Base-by-base conservation (phyloP, 164 flowering plant genomes). In the Chimonanthus salicifolius region DNA sequence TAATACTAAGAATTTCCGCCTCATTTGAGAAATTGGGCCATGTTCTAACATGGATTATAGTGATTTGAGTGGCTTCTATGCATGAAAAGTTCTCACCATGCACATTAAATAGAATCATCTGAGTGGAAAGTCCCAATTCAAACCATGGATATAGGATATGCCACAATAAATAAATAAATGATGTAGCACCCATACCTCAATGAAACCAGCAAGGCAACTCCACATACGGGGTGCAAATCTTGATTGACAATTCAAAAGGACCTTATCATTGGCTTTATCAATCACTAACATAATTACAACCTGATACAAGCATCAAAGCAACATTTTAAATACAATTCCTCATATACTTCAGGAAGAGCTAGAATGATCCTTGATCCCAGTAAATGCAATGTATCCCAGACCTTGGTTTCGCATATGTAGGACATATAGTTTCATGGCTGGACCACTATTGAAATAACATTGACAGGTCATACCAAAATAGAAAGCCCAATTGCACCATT, bases 191-290 rank as follows among this genome's bases (percentile, higher is more conserved):
- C 16, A 3, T 77, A 92, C 99, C 97, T 95, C 99, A 58, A 90
- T 83, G 78, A 95, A 95, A 73, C 99, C 98, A 84, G 99, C 92
- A 70, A 95, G 89, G 82, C 96, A 91, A 77, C 96, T 95, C 99
- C 99, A 95, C 97, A 95, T 89, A 49, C 97, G 90, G 7, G 97
- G 97, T 16, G 90, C 97, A 83, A 82, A 93, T 81, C 93, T 86
- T 54, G 97, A 87, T 69, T 88, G 98, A 70, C 83, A 82, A 79
- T 98, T 85, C 74, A 95, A 73, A 48, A 95, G 85, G 63, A 82
- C 99, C 79, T 94, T 89, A 71, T 93, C 99, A 76, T 93, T 95
- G 71, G 87, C 94, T 83, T 78, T 89, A 70, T 95, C 99, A 44
- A 95, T 90, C 64, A 95, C 98, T 76, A 95, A 79, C 99, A 95